phyloP scores from a whole-genome alignment of 2,329 filamentous ascomycete species.

The Emmonsiellopsis sp. region DNA sequence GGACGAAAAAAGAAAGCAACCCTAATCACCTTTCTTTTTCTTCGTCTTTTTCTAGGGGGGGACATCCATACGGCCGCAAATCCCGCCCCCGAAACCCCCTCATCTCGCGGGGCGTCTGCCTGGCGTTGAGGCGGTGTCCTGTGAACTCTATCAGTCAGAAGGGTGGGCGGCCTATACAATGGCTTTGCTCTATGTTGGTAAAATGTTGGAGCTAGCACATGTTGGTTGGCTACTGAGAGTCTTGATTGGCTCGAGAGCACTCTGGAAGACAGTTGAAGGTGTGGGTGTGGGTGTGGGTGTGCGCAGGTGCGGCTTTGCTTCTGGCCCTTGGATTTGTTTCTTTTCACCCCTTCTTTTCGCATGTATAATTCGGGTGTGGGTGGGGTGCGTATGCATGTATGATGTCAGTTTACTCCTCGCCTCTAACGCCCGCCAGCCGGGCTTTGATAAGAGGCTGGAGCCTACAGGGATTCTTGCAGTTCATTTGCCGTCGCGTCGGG shows the following conservation, averaged over 20 bases:
- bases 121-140: background rate
- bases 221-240: background rate
- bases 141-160: too few relatives aligned
- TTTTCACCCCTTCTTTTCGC: background rate
- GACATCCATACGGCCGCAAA: too few relatives aligned
- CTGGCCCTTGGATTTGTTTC: background rate
- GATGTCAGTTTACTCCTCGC: background rate
- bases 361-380: too few relatives aligned
- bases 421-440: background rate
- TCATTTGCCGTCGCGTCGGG: conserved; percentile 1
- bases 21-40: too few relatives aligned
- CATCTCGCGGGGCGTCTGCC: too few relatives aligned
- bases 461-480: background rate
- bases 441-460: background rate
- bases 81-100: too few relatives aligned
- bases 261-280: background rate
- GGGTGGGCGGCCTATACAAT: background rate
- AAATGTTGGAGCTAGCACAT: background rate
- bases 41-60: too few relatives aligned
- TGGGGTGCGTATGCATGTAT: background rate
- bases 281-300: background rate
- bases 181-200: background rate
- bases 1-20: too few relatives aligned
- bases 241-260: background rate
- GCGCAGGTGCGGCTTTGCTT: background rate